A percentile compares a stretch with the other conserved stretches of the same genome.
phyloP scores from a whole-genome alignment of 495 filamentous ascomycete genomes.

The Podospora anserina region DNA sequence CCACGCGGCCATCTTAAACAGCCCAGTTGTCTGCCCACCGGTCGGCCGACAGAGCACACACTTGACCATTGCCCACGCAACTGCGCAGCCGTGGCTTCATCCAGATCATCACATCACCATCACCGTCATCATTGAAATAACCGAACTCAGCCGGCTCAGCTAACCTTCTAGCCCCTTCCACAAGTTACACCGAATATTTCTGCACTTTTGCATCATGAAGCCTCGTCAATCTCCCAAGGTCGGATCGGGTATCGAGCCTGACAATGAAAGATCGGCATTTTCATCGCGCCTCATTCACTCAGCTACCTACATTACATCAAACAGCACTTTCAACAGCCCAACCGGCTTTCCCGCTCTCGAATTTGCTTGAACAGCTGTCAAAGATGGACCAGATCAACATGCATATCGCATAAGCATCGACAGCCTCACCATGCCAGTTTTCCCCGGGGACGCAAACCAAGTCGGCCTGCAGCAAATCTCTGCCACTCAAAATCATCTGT shows the following conservation, averaged over 20 bases:
- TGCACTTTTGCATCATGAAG: not conserved
- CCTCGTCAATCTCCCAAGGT: not conserved
- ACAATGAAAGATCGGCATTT: not conserved
- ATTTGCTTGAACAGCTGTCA: not conserved
- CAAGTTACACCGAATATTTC: not conserved
- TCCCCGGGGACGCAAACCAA: not conserved
- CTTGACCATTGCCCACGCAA: not conserved
- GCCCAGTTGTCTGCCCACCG: not conserved
- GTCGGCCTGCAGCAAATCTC: not conserved
- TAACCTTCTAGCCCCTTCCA: not conserved
- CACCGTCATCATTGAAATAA: not conserved
- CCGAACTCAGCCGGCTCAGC: not conserved
- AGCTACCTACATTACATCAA: not conserved
- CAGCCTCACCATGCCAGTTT: not conserved
- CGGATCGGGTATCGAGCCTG: not conserved
- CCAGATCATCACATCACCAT: not conserved
- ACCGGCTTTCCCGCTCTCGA: not conserved
- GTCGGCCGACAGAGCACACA: not conserved
- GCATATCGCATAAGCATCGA: not conserved
- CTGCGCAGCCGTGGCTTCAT: not conserved
- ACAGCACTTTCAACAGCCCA: not conserved
- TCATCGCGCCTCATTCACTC: not conserved
- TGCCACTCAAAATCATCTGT: not conserved
- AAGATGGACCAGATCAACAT: not conserved
- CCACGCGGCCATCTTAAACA: not conserved